Percentiles rank a stretch among this genome's conserved stretches.
phyloP scores from a whole-genome alignment of 2,329 filamentous ascomycete genomes.

The Dothistroma pini region DNA sequence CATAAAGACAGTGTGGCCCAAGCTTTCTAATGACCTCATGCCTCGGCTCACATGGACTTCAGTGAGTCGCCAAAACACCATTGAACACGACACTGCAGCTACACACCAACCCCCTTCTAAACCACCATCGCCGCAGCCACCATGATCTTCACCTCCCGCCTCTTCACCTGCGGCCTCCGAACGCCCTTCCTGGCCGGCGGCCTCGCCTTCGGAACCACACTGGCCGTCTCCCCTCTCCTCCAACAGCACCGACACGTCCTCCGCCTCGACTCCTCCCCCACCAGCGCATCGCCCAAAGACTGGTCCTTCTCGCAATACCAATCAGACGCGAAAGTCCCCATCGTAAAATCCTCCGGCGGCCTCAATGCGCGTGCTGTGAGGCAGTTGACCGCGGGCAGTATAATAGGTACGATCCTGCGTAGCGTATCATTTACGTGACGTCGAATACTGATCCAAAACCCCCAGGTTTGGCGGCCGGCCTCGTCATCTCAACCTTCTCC shows the following conservation, averaged over 20 bases:
- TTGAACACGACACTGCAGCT: background rate
- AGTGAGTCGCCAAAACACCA: background rate
- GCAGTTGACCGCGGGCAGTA: slow-evolving; percentile 47
- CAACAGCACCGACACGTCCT: slow-evolving; percentile 31
- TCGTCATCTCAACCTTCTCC: slow-evolving; percentile 67
- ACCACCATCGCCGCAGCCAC: slow-evolving; percentile 1
- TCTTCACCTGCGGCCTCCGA: slow-evolving; percentile 38
- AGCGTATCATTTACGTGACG: background rate
- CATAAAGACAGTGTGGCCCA: background rate
- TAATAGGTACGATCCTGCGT: slow-evolving; percentile 36
- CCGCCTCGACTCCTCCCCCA: slow-evolving; percentile 36
- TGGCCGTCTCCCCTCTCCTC: slow-evolving; percentile 27
- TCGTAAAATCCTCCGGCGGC: slow-evolving; percentile 37
- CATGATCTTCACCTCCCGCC: slow-evolving; percentile 41
- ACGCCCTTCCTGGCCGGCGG: slow-evolving; percentile 27
- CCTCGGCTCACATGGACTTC: background rate
- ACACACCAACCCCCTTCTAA: background rate
- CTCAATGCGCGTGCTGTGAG: slow-evolving; percentile 42
- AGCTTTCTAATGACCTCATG: background rate
- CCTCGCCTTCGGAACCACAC: slow-evolving; percentile 28
- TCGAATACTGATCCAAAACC: slow-evolving; percentile 4
- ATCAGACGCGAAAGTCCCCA: slow-evolving; percentile 38
- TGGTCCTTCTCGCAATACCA: slow-evolving; percentile 40
- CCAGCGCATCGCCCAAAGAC: slow-evolving; percentile 34
- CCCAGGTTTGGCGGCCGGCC: slow-evolving; percentile 58